Base-by-base conservation (phyloP, 2,329 filamentous ascomycete species). In the Alternaria rosae region DNA sequence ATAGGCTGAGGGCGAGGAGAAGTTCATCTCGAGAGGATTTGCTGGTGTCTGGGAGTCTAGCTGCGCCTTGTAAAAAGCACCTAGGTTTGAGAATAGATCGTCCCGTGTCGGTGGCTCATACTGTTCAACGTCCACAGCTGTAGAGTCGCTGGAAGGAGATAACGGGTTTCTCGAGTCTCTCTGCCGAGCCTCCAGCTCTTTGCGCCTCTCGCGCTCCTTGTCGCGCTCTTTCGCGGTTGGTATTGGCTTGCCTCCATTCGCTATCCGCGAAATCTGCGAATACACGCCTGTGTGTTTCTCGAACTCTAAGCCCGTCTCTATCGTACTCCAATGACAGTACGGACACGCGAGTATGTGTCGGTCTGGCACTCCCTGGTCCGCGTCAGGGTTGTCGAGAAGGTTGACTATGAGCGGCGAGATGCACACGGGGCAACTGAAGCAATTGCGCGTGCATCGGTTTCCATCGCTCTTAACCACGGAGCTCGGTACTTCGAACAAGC, bases 401-500 rank as follows among this genome's bases (percentile, higher is more conserved):
- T 89, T 91, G 54, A 95, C 89, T 20, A 89, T 86, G 42, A 98
- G 85, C 12, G 93, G 91, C 0, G 93, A 89, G 26, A 92, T 89
- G 79, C 95, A 99, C 66, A 94, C 84, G 0, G 95, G 95, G 72
- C 95, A 99, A 76, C 96, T 92, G 83, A 95, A 98, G 80, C 95
- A 99, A 77, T 94, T 97, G 68, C 95, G 87, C 17, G 93, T 94
- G 78, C 95, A 97, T 76, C 93, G 94, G 80, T 97, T 97, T 44
- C 94, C 94, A 75, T 99, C 95, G 71, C 90, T 92, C 80, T 94
- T 93, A 47, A 98, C 88, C 74, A 93, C 93, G 75, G 92, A 97
- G 78, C 92, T 97, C 6, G 94, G 93, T 30, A 97, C 94, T 80
- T 99, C 95, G 74, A 99, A 98, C 59, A 99, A 82, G 78, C 95